phyloP scores from a whole-genome alignment of 345 rosid species.

The Zanthoxylum bungeanum region DNA sequence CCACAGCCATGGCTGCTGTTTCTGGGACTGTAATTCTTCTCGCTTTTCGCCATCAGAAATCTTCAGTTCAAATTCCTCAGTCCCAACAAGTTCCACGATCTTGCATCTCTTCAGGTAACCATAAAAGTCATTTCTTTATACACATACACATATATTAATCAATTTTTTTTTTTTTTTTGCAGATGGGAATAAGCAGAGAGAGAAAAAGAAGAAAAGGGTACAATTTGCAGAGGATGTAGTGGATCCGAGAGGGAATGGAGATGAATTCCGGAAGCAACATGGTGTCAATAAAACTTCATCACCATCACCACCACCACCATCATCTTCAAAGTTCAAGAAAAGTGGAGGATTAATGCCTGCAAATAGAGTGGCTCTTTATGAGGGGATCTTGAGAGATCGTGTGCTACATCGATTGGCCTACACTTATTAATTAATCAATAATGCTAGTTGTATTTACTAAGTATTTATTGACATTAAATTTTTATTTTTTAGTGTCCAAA shows the following conservation, averaged over 20 bases:
- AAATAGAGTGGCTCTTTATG: slow-evolving; percentile 64
- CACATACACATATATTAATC: too few relatives aligned
- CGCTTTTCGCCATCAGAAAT: slow-evolving; percentile 61
- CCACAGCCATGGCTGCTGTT: slow-evolving; percentile 80
- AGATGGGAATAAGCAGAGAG: slow-evolving; percentile 34
- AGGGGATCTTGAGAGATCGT: slow-evolving; percentile 65
- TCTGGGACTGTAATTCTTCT: slow-evolving; percentile 74
- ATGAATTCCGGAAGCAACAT: slow-evolving; percentile 41
- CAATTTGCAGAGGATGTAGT: slow-evolving; percentile 57
- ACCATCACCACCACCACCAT: background rate
- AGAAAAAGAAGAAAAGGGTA: slow-evolving; percentile 46
- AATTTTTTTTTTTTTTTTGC: background rate
- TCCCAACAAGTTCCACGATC: slow-evolving; percentile 34
- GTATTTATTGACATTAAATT: too few relatives aligned
- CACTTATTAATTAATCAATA: slow-evolving; percentile 26
- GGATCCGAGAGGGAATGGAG: slow-evolving; percentile 49
- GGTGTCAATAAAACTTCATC: slow-evolving; percentile 13
- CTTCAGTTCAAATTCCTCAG: slow-evolving; percentile 26
- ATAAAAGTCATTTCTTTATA: background rate
- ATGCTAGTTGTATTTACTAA: too few relatives aligned
- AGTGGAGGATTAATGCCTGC: slow-evolving; percentile 51
- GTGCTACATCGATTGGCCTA: slow-evolving; percentile 42
- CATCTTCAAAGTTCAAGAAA: slow-evolving; percentile 12
- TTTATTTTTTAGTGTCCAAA: too few relatives aligned
- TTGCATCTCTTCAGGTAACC: slow-evolving; percentile 56